phyloP scores from a whole-genome alignment of 176 grass and related monocot genomes.

The Chrysopogon serrulatus region DNA sequence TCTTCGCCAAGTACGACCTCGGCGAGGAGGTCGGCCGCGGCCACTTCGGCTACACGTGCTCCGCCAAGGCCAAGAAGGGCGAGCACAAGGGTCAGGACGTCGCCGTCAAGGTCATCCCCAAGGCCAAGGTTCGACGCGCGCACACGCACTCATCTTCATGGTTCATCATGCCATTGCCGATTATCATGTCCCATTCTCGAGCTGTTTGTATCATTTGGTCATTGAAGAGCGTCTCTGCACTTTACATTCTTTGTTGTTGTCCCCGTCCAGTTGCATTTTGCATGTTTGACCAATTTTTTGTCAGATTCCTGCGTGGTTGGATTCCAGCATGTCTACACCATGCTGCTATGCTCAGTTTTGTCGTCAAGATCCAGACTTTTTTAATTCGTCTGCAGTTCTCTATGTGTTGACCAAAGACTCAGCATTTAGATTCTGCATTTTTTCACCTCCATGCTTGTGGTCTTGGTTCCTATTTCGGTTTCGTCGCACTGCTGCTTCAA shows the following conservation, averaged over 20 bases:
- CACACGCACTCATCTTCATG: background rate
- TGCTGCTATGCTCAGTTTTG: constrained; percentile 40
- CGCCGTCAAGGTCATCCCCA: constrained; percentile 97
- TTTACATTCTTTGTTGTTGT: background rate
- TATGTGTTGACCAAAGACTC: constrained; percentile 26
- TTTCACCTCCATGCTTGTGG: constrained; percentile 15
- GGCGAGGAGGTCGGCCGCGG: constrained; percentile 92
- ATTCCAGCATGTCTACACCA: constrained; percentile 24
- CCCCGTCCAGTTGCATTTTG: constrained; percentile 20
- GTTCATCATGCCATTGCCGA: background rate
- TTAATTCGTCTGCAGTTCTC: constrained; percentile 31
- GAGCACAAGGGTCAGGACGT: constrained; percentile 95
- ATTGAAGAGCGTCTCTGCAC: constrained; percentile 9
- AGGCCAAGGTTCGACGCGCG: constrained; percentile 66
- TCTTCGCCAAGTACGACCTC: constrained; percentile 95
- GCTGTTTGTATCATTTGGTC: constrained; percentile 22
- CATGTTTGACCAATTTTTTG: constrained; percentile 13
- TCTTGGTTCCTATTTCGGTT: constrained; percentile 10
- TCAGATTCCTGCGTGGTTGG: constrained; percentile 24
- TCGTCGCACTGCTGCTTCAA: background rate
- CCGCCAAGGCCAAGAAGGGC: constrained; percentile 93
- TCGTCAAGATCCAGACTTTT: constrained; percentile 46
- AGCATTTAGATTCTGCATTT: constrained; percentile 23
- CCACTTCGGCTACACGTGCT: constrained; percentile 96
- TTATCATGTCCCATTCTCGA: constrained; percentile 14